Evolutionary conservation across 345 rosid species (phyloP).

Genomic region (Alliaria petiolata): DNA sequence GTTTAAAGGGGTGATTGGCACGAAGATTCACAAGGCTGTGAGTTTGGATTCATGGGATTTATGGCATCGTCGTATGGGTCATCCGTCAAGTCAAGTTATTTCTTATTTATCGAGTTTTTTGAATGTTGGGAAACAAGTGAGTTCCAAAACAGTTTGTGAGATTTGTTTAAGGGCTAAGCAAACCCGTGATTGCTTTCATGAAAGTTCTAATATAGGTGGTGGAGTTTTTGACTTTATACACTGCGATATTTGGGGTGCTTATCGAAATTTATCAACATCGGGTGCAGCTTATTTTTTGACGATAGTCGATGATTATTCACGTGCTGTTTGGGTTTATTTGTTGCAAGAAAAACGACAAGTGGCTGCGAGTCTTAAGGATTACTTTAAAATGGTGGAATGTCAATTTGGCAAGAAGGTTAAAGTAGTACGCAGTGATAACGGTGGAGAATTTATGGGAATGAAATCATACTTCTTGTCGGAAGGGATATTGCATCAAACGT

Average conservation of each 20-base stretch:
- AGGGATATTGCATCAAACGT: neutral
- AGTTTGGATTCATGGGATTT: neutral
- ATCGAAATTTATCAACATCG: no score
- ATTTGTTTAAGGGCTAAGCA: neutral
- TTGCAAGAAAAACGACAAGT: no score
- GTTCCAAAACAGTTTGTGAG: neutral
- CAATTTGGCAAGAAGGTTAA: neutral
- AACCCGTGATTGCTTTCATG: neutral
- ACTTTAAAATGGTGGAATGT: neutral
- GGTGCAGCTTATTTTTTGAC: no score
- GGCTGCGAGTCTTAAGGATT: no score
- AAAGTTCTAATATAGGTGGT: no score
- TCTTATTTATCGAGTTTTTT: neutral
- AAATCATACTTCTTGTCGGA: neutral
- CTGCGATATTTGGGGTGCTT: no score
- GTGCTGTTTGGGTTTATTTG: no score
- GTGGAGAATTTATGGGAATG: neutral
- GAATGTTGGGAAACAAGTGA: neutral
- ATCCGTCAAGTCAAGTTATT: neutral
- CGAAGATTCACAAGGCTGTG: neutral
- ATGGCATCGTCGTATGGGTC: neutral
- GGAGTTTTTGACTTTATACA: no score
- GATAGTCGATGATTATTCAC: no score
- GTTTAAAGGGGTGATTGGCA: no score
- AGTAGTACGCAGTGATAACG: neutral